Evolutionary conservation across 2,329 filamentous ascomycete genomes (phyloP).

Genomic region (Phaeosphaeriaceae sp.): DNA sequence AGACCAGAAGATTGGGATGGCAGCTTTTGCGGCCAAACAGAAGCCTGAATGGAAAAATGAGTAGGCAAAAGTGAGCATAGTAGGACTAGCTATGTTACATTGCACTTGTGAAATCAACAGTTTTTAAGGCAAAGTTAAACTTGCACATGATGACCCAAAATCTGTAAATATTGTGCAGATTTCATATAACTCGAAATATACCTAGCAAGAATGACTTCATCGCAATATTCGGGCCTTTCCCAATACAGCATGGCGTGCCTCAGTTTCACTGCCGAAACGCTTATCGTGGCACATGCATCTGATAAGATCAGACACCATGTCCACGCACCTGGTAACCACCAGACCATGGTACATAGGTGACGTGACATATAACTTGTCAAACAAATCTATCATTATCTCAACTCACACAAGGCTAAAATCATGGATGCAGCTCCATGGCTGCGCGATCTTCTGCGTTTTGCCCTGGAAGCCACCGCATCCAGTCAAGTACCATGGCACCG

Average conservation of each 20-base stretch:
- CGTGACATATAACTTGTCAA: slow-evolving; percentile 13
- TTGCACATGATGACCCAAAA: no score
- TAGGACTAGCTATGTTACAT: no score
- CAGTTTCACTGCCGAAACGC: slow-evolving; percentile 5
- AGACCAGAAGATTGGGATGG: slow-evolving; percentile 97
- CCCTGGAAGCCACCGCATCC: slow-evolving; percentile 31
- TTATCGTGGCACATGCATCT: slow-evolving; percentile 21
- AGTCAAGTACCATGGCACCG: slow-evolving; percentile 24
- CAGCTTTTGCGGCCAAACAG: slow-evolving; percentile 92
- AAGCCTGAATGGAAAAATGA: slow-evolving; percentile 89
- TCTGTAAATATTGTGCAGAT: no score
- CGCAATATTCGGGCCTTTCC: not conserved
- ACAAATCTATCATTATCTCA: slow-evolving; percentile 2
- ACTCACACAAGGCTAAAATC: slow-evolving; percentile 2
- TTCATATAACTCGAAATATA: no score
- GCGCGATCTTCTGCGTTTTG: slow-evolving; percentile 30
- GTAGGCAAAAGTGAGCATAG: slow-evolving; percentile 51
- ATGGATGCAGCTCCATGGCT: slow-evolving; percentile 28
- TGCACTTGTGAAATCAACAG: no score
- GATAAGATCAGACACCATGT: slow-evolving; percentile 14
- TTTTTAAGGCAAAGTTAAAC: no score
- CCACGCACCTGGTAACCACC: slow-evolving; percentile 11
- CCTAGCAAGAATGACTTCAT: not conserved
- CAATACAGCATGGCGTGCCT: slow-evolving; percentile 15
- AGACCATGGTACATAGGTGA: slow-evolving; percentile 1